Base-by-base conservation (phyloP, 2,329 filamentous ascomycete genomes). In the Rhexocercosporidium sp. region DNA sequence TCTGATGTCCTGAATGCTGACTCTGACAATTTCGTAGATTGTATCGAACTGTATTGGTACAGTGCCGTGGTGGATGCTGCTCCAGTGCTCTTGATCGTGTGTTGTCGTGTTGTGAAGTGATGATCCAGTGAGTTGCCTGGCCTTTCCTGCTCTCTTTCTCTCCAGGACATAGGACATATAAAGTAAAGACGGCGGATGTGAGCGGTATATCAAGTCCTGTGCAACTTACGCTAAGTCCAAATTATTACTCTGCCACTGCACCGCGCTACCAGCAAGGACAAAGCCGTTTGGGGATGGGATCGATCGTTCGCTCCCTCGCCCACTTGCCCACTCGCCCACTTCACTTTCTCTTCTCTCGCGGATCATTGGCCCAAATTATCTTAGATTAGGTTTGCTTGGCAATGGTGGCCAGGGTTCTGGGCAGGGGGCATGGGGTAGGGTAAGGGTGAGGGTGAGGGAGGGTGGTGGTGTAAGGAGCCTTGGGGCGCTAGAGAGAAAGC, bases 331-430 rank as follows among this genome's bases (percentile, higher is more conserved):
- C n/a, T n/a, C n/a, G n/a, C n/a, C n/a, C n/a, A n/a, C n/a, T n/a
- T n/a, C n/a, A n/a, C n/a, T n/a, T n/a, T n/a, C n/a, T n/a, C n/a
- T n/a, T n/a, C n/a, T n/a, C n/a, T n/a, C n/a, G n/a, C 18, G 25
- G 59, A 20, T 46, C 16, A 31, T 54, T 54, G 46, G 46, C 31
- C 29, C 46, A 54, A 54, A 53, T 46, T 46, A 64, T 64, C 61
- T 64, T 54, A 64, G 61, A 64, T 64, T 64, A 57, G 49, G 47
- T 57, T 57, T 64, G 34, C 27, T 54, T 37, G 61, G 60, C 34
- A 25, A 25, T 8, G 37, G 51, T n/a, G 27, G 25, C 29, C 22
- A 27, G 41, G 34, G 29, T 37, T 41, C n/a, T 20, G 44, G n/a
- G n/a, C 22, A 31, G 14, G 27, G 46, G 46, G 12, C 8, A n/a